A percentile compares a stretch with the other conserved stretches of the same genome.
phyloP scores from a whole-genome alignment of 164 flowering plant genomes.

The Aristolochia contorta region DNA sequence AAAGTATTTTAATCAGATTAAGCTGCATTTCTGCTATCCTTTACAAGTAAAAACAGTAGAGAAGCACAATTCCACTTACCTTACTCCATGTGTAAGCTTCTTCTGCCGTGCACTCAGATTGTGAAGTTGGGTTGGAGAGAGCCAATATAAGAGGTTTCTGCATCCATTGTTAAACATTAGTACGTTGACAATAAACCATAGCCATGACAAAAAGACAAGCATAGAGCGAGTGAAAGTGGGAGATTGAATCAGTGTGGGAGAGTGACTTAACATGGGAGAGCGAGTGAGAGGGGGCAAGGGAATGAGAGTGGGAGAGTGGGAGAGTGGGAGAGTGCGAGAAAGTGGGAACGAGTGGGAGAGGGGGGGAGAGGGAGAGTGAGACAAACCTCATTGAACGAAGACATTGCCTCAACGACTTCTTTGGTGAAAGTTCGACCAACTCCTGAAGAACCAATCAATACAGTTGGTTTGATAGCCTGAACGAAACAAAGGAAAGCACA shows the following conservation, averaged over 20 bases:
- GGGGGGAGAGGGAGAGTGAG: background rate
- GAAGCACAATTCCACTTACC: conserved; percentile 26
- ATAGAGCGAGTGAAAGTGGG: background rate
- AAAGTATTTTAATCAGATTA: too few relatives aligned
- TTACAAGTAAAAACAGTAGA: background rate
- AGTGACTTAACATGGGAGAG: too few relatives aligned
- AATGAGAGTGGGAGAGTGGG: conserved; percentile 3
- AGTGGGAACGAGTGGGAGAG: conserved; percentile 12
- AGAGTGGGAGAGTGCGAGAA: background rate
- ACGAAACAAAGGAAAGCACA: conserved; percentile 2
- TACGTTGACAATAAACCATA: background rate
- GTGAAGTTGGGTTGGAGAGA: conserved; percentile 89
- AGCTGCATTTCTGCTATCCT: background rate
- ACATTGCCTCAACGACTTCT: conserved; percentile 81
- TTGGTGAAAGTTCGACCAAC: conserved; percentile 72
- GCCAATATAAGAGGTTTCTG: conserved; percentile 93
- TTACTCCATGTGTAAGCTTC: conserved; percentile 87
- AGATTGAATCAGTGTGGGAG: conserved; percentile 6
- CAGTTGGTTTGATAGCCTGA: conserved; percentile 78
- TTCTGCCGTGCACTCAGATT: conserved; percentile 93
- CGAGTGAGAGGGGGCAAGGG: too few relatives aligned
- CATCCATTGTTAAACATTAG: conserved; percentile 6
- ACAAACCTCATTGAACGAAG: conserved; percentile 67
- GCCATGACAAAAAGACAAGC: background rate
- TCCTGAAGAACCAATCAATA: conserved; percentile 81